A percentile compares a stretch with the other conserved stretches of the same genome.
Conservation (phyloP, 306 rosid genomes). For the Medicago lupulina region DNA sequence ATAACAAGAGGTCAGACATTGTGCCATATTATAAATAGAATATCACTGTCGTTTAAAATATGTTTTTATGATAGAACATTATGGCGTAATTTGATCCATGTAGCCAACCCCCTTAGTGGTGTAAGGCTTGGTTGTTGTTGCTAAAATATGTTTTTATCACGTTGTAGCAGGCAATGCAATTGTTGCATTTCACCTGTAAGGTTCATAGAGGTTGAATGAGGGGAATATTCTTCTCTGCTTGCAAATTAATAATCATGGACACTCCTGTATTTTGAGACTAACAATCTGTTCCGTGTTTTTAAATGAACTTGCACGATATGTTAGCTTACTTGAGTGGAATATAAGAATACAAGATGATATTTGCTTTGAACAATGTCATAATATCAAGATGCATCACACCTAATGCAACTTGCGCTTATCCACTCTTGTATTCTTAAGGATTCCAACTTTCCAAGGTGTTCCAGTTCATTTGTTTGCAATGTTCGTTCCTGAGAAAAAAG, state of each 20-base stretch:
- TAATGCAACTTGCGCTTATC: slow-evolving; percentile 8
- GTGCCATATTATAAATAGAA: neutral
- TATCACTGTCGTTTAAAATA: slow-evolving; percentile 13
- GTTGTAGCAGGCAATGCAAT: slow-evolving; percentile 33
- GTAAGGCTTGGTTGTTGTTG: no score
- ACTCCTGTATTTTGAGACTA: slow-evolving; percentile 15
- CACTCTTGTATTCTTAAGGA: neutral
- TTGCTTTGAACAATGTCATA: slow-evolving; percentile 15
- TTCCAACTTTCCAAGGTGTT: neutral
- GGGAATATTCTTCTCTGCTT: slow-evolving; percentile 24
- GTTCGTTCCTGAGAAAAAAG: slow-evolving; percentile 4
- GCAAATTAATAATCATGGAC: slow-evolving; percentile 18
- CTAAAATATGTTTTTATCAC: neutral
- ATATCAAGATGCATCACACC: slow-evolving; percentile 18
- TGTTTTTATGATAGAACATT: neutral
- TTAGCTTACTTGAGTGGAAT: slow-evolving; percentile 22
- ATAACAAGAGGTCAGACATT: slow-evolving; percentile 69
- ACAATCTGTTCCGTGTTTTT: slow-evolving; percentile 4
- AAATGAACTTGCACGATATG: neutral
- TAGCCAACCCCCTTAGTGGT: no score
- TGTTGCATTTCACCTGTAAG: slow-evolving; percentile 14
- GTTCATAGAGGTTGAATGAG: slow-evolving; percentile 6
- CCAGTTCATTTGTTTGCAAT: neutral
- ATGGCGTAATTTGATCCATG: no score
- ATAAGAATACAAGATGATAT: slow-evolving; percentile 10